Base-by-base conservation (phyloP, 768 basidiomycete genomes). In the Kwoniella sp. region DNA sequence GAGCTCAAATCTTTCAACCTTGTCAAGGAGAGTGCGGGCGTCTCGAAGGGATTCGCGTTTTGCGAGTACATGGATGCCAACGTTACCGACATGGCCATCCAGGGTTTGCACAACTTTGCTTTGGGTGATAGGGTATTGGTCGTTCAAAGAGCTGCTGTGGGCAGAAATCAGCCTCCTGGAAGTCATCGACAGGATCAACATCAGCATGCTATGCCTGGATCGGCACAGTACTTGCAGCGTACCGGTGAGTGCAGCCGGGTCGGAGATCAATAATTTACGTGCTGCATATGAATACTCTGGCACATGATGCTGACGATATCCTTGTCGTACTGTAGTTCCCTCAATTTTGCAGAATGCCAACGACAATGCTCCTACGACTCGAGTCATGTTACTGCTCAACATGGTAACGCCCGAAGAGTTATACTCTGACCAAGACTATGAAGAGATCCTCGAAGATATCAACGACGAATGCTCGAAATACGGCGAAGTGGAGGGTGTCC, bases 1-100 rank as follows among this genome's bases (percentile, higher is more conserved):
- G 96, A 98, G 65, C 85, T 99, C 54, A 92, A 91, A 79, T 92
- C 92, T 9, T 99, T 99, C 86, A 98, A 98, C 77, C 85, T 99
- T 50, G 96, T 99, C 61, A 88, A 96, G 65, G 96, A 99, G 80
- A 91, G 90, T 68, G 88, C 88, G 47, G 74, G 69, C 4, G 82
- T 86, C 29, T 95, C 91, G 8, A 97, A 97, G 95, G 96, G 96
- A 72, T 99, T 96, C 80, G 96, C 96, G 2, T 98, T 99, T 84
- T 95, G 93, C 82, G 96, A 99, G 84, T 99, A 98, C 80, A 88
- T 90, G 65, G 96, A 99, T 77, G 82, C 86, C 17, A 80, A 79
- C 54, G 88, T 93, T 61, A 99, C 96, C 64, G 96, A 98, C 70
- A 87, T 96, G 71, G 96, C 96, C 52, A 96, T 95, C 73, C 90